These are phyloP conservation scores for Cornus kousa DNA, from an alignment of 148 eudicot species.

Conservation along the genomic window DNA sequence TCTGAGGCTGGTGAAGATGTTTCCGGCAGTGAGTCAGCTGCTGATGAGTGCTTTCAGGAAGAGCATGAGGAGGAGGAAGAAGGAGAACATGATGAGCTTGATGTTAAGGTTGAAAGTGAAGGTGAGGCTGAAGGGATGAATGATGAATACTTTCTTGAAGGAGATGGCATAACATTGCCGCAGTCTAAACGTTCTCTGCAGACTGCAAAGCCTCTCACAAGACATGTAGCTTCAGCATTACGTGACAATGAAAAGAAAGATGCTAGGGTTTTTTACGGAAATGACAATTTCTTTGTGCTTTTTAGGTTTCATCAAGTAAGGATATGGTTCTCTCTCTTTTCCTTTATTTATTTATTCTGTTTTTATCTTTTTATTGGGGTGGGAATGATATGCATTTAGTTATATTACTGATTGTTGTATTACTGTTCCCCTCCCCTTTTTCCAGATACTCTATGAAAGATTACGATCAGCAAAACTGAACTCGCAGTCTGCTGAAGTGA, in stretches of 20 bases:
- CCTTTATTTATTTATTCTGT: neutral
- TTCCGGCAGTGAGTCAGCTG: conserved; percentile 90
- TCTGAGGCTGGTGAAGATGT: conserved; percentile 75
- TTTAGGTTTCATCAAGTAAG: conserved; percentile 89
- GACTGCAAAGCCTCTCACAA: conserved; percentile 71
- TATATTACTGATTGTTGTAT: neutral
- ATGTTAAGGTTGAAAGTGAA: conserved; percentile 87
- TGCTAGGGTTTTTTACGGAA: conserved; percentile 69
- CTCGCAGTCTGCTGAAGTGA: conserved; percentile 53
- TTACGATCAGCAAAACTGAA: conserved; percentile 66
- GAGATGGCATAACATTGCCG: conserved; percentile 44
- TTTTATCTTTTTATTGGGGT: neutral
- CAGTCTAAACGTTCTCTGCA: conserved; percentile 49
- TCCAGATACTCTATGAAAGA: conserved; percentile 77
- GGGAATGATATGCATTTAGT: neutral
- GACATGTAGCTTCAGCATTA: conserved; percentile 45
- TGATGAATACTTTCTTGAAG: conserved; percentile 52
- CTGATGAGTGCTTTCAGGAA: conserved; percentile 77
- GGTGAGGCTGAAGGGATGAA: conserved; percentile 66
- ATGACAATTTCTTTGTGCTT: conserved; percentile 74
- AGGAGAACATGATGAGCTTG: conserved; percentile 61
- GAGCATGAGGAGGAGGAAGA: conserved; percentile 71
- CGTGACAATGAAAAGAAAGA: conserved; percentile 41
- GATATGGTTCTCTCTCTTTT: neutral
- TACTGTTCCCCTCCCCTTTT: neutral